Evolutionary conservation across 768 basidiomycete genomes (phyloP).

Genomic region (Boletus insuetus): DNA sequence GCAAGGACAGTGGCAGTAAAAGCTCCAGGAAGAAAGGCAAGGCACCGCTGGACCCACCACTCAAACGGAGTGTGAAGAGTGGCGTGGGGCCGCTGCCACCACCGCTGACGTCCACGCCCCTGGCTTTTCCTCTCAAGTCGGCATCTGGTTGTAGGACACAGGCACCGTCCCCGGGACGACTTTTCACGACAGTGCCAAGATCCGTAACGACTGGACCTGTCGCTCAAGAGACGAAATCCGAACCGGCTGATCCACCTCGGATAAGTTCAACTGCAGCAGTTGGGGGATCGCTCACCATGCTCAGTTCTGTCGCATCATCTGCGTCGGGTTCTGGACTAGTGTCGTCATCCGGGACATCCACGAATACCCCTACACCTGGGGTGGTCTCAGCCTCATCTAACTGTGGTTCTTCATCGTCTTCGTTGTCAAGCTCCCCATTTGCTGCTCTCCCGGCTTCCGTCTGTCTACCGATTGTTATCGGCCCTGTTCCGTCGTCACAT

Average conservation of each 20-base stretch:
- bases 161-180: slow-evolving; percentile 1
- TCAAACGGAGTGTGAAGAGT: slow-evolving; percentile 69
- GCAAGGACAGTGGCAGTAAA: slow-evolving; percentile 37
- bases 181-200: slow-evolving; percentile 8
- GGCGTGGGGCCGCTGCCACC: slow-evolving; percentile 61
- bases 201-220: not conserved
- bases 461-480: slow-evolving; percentile 74
- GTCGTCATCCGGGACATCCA: slow-evolving; percentile 3
- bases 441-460: slow-evolving; percentile 41
- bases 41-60: slow-evolving; percentile 52
- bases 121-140: slow-evolving; percentile 44
- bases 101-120: slow-evolving; percentile 63
- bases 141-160: slow-evolving; percentile 2
- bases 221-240: slow-evolving; percentile 3
- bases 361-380: slow-evolving; percentile 20
- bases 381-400: not conserved
- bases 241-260: slow-evolving; percentile 3
- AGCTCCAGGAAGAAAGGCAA: slow-evolving; percentile 59
- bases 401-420: slow-evolving; percentile 5
- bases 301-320: not conserved
- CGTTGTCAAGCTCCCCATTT: slow-evolving; percentile 21
- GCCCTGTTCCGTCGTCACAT: slow-evolving; percentile 65
- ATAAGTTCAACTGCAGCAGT: not conserved
- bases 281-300: not conserved
- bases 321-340: slow-evolving; percentile 2